Conservation (phyloP, 2,329 filamentous ascomycete species). For the Cercospora janseana region DNA sequence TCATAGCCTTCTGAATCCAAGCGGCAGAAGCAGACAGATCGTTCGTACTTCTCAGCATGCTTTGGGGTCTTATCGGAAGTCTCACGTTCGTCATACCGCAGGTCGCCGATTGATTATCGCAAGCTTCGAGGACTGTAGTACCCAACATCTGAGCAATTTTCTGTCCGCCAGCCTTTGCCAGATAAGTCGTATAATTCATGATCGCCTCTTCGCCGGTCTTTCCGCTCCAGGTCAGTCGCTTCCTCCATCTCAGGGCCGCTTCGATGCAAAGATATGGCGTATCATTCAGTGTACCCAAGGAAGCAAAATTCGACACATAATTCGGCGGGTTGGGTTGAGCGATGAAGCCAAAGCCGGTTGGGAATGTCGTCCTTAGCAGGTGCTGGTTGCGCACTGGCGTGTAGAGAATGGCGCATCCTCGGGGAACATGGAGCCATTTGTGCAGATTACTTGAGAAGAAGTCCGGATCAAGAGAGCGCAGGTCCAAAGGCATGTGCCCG, state of each 20-base stretch:
- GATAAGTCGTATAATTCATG: slow-evolving; percentile 57
- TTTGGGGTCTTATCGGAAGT: slow-evolving; percentile 58
- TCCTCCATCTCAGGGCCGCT: slow-evolving; percentile 69
- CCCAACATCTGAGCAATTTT: slow-evolving; percentile 62
- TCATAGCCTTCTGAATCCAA: slow-evolving; percentile 41
- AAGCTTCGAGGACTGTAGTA: slow-evolving; percentile 70
- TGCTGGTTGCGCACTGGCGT: slow-evolving; percentile 73
- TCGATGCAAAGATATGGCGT: slow-evolving; percentile 69
- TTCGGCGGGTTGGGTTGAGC: slow-evolving; percentile 31
- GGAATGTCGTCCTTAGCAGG: slow-evolving; percentile 69
- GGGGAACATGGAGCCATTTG: slow-evolving; percentile 82
- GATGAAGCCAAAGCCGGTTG: slow-evolving; percentile 75
- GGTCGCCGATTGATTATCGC: slow-evolving; percentile 57
- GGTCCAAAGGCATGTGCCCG: slow-evolving; percentile 71
- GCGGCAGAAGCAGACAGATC: slow-evolving; percentile 26
- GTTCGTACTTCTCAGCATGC: slow-evolving; percentile 30
- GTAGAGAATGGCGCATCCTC: slow-evolving; percentile 76
- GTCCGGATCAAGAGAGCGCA: slow-evolving; percentile 67
- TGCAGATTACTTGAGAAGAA: slow-evolving; percentile 86
- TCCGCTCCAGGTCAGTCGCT: slow-evolving; percentile 38
- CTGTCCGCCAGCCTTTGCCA: slow-evolving; percentile 64
- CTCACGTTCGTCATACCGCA: slow-evolving; percentile 60
- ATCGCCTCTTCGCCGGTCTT: slow-evolving; percentile 66
- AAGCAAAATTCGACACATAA: slow-evolving; percentile 59
- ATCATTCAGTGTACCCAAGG: slow-evolving; percentile 72